Base-by-base conservation (phyloP, 2,329 filamentous ascomycete species). In the Colletotrichum truncatum region DNA sequence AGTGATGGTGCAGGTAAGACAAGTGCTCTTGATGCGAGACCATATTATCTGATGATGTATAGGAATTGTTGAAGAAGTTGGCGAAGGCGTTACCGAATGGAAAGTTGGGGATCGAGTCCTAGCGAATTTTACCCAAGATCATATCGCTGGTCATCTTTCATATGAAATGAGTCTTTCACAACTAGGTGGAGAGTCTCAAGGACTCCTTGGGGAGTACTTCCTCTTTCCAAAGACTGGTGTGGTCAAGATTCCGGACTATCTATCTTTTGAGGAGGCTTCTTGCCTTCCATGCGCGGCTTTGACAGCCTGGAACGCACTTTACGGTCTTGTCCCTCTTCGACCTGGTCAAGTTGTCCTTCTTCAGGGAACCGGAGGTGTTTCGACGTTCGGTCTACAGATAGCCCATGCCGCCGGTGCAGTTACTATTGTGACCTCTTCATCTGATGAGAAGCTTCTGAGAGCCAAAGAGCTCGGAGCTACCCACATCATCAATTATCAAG, bases 321-420 rank as follows among this genome's bases (percentile, higher is more conserved):
- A 58, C 38, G 36, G 51, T 4, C 51, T 36, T 7, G 73, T 73
- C 58, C 72, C 72, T 6, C 64, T 80, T 6, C 74, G 72, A 64
- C 71, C 76, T 1, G 81, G 78, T 2, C 72, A 80, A 43, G 80
- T 74, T 54, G 77, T 82, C 1, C 70, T 82, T 4, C 77, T 76
- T 0, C 78, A 80, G 54, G 80, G 80, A 5, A 81, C 79, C 0
- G 79, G 81, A 1, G 80, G 80, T 4, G 80, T 82, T 5, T 18
- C 39, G 11, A 43, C 39, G 6, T 43, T 43, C 23, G 39, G 39
- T 11, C 12, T 43, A 12, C 65, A 68, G 30, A 61, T 68, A 23
- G 66, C 66, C 3, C 52, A 61, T 18, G 61, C 61, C 12, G 61
- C 57, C 7, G 67, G 64, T 1, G 59, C 64, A 12, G 54, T 28